Evolutionary conservation across 2,329 filamentous ascomycete species (phyloP), one percentile per base, ranked within the genome.

Genomic region (Bipolaris cookei): DNA sequence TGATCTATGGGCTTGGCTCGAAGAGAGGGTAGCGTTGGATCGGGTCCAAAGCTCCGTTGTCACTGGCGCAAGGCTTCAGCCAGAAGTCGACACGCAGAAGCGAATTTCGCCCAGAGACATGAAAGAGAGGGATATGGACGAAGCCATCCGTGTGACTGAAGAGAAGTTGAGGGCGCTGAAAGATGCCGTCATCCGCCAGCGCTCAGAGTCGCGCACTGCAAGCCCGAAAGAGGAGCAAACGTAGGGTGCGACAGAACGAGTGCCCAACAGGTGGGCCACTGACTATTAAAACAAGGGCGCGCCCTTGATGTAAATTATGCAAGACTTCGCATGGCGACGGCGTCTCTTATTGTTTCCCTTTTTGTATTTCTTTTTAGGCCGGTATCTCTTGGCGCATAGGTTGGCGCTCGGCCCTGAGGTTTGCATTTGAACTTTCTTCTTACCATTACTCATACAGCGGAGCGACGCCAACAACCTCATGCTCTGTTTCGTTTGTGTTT

Each of bases 1-100:
- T 63, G 91, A 95, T 67, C 80, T 97, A 8, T 97, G 93, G 93
- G 88, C 91, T 56, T 97, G 93, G 93, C 80, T 97, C 4, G 93
- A 97, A 75, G 91, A 96, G 67, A 84, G 93, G 16, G 88, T 92
- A 1, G 90, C 91, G 2, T 80, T 95, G 72, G 89, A 92, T 54
- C 80, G 81, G 58, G 65, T 76, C 57, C 65, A 72, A 54, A 35
- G 66, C 62, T 50, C 67, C 11, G 56, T 68, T 8, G 56, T 68
- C 51, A 58, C 64, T 32, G 37, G 68, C 51, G 60, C 14, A 58
- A 69, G 62, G 59, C 45, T 74, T 61, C 55, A 55, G 30, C 61
- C 56, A 68, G 76, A 56, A 63, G 71, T 63, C 69, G 75, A 63
- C 80, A 73, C 83, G 23, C 82, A 88, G 63, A 80, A 83, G 2